Evolutionary conservation across 768 basidiomycete genomes (phyloP), one percentile per base, ranked within the genome.

Genomic region (Leccinum rimulosum): DNA sequence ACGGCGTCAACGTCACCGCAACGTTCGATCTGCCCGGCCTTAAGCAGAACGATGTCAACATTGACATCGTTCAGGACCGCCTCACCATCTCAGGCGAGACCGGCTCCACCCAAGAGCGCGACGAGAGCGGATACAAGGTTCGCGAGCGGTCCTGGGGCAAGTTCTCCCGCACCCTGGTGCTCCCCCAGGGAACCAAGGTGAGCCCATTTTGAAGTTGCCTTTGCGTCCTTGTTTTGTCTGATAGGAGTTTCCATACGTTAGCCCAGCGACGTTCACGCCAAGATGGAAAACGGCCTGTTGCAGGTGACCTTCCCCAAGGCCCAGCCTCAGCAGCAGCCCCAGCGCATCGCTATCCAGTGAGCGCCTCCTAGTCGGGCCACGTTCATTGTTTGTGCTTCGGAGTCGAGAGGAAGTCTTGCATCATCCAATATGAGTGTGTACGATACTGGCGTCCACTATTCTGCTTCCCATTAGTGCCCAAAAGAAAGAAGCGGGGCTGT

Each of bases 31-130:
- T 40, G 8, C 84, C 86, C 1, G 84, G 84, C n/a, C 30, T 85
- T 43, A 71, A 72, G 56, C 79, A 80, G 35, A 78, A 83, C 50
- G 71, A 84, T 60, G 73, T 85, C 52, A 70, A 71, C 52, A 79
- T 87, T 62, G 83, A 85, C 56, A 64, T 84, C 8, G 76, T 79
- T 59, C 75, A 80, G 59, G 78, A 79, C 59, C 71, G 76, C 2
- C 78, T 87, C 54, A 80, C 69, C 48, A 66, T 87, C 51, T 79
- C 82, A 4, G 85, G 82, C 11, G 80, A 86, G 71, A 73, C 64
- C 30, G 75, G 70, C 47, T 50, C 65, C 40, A 66, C 69, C 10
- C 54, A 68, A 10, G 62, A 79, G 27, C 71, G 70, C 35, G 71
- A 80, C 3, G 77, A 72, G 56, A 57, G 61, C 10, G 31, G 31